These are phyloP conservation scores for Alternaria sp. DNA, from an alignment of 2,329 filamentous ascomycete species.

Conservation along the genomic window DNA sequence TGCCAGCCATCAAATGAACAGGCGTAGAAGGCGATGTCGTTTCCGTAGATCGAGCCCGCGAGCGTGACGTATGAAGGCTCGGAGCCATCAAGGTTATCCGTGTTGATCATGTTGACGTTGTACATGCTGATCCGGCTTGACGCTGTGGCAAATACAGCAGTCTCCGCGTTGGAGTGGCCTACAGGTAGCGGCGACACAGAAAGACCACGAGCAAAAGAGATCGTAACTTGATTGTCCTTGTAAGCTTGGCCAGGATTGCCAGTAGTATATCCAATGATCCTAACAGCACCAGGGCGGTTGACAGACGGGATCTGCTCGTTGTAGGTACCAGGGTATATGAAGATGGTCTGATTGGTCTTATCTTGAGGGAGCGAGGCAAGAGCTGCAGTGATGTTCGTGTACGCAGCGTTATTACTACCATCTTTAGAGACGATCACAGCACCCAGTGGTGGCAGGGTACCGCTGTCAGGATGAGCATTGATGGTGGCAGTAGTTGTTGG, in stretches of 20 bases:
- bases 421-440: constrained; percentile 55
- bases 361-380: constrained; percentile 50
- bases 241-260: constrained; percentile 55
- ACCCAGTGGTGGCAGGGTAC: constrained; percentile 52
- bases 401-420: constrained; percentile 41
- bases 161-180: constrained; percentile 59
- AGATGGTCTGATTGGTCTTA: constrained; percentile 63
- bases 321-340: constrained; percentile 67
- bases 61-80: constrained; percentile 57
- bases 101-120: constrained; percentile 63
- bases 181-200: constrained; percentile 52
- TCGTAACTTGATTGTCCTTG: constrained; percentile 64
- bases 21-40: constrained; percentile 65
- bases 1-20: constrained; percentile 64
- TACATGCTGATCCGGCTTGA: constrained; percentile 65
- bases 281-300: constrained; percentile 58
- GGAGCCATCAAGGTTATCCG: constrained; percentile 51
- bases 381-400: constrained; percentile 48
- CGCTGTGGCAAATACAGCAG: constrained; percentile 56
- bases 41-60: constrained; percentile 61
- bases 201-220: constrained; percentile 51
- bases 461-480: constrained; percentile 53
- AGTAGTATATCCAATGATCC: constrained; percentile 67
- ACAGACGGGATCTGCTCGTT: constrained; percentile 65
- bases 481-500: constrained; percentile 41